Conservation (phyloP, 179 eudicot species). For the Gypsophila paniculata region DNA sequence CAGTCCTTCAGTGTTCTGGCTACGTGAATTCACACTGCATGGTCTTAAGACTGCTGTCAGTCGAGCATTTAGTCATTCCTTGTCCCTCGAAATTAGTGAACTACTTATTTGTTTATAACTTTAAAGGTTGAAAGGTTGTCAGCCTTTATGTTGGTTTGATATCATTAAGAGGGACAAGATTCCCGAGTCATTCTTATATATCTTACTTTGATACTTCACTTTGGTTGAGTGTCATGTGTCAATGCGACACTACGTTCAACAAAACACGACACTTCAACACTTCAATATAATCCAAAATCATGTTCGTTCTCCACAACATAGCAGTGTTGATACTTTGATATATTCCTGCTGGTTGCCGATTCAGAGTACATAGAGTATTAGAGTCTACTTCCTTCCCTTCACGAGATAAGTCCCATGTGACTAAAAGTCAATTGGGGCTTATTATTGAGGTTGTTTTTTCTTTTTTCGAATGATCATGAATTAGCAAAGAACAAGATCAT, state of each 20-base stretch:
- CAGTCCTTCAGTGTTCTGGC: constrained; percentile 7
- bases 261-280: neutral
- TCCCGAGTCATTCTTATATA: constrained; percentile 19
- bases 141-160: constrained; percentile 19
- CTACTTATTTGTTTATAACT: constrained; percentile 11
- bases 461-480: constrained; percentile 19
- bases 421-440: neutral
- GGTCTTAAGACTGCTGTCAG: constrained; percentile 8
- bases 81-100: constrained; percentile 14
- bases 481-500: constrained; percentile 21
- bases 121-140: constrained; percentile 20
- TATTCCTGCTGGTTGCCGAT: neutral
- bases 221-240: neutral
- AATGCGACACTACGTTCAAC: neutral
- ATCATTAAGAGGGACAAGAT: constrained; percentile 19
- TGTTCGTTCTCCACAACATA: neutral
- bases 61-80: constrained; percentile 11
- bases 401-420: neutral
- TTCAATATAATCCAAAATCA: neutral
- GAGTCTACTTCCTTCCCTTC: neutral
- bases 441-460: no score
- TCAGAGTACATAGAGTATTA: neutral
- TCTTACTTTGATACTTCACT: constrained; percentile 8
- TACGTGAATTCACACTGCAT: neutral
- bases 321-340: neutral